phyloP scores from a whole-genome alignment of 1,284 basidiomycete genomes.

The Ceratobasidium sp. region DNA sequence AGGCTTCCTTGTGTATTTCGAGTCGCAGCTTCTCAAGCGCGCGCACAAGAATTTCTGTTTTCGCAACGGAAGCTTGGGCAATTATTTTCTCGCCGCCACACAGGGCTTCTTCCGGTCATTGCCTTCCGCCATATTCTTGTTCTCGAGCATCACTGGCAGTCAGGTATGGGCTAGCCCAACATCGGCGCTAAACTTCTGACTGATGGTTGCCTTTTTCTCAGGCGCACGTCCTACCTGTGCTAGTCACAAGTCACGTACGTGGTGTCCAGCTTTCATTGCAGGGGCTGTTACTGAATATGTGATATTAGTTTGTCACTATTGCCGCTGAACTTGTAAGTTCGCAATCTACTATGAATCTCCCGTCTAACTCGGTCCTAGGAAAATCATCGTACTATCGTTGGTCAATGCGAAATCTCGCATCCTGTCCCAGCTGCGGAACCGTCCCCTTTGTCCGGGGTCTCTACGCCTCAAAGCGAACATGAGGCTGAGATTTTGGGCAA shows the following conservation, averaged over 20 bases:
- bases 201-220: slow-evolving; percentile 53
- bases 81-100: slow-evolving; percentile 89
- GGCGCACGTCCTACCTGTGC: slow-evolving; percentile 87
- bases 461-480: slow-evolving; percentile 42
- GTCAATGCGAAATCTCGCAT: slow-evolving; percentile 98
- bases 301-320: slow-evolving; percentile 79
- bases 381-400: slow-evolving; percentile 84
- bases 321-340: slow-evolving; percentile 86
- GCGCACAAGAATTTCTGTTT: slow-evolving; percentile 95
- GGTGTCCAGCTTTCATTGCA: neutral
- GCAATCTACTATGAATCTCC: slow-evolving; percentile 39
- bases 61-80: slow-evolving; percentile 87
- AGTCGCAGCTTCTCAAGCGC: slow-evolving; percentile 85
- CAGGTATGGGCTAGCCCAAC: slow-evolving; percentile 56
- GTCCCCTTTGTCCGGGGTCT: slow-evolving; percentile 49
- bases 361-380: slow-evolving; percentile 62
- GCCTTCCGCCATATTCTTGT: slow-evolving; percentile 95
- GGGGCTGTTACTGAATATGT: neutral
- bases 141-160: slow-evolving; percentile 90
- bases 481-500: slow-evolving; percentile 44
- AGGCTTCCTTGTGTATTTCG: slow-evolving; percentile 93
- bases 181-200: slow-evolving; percentile 19
- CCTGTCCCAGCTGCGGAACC: slow-evolving; percentile 67
- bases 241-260: slow-evolving; percentile 90
- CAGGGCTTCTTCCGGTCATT: slow-evolving; percentile 89